Conservation (phyloP, 306 rosid species). For the Pterocarpus macrocarpus region DNA sequence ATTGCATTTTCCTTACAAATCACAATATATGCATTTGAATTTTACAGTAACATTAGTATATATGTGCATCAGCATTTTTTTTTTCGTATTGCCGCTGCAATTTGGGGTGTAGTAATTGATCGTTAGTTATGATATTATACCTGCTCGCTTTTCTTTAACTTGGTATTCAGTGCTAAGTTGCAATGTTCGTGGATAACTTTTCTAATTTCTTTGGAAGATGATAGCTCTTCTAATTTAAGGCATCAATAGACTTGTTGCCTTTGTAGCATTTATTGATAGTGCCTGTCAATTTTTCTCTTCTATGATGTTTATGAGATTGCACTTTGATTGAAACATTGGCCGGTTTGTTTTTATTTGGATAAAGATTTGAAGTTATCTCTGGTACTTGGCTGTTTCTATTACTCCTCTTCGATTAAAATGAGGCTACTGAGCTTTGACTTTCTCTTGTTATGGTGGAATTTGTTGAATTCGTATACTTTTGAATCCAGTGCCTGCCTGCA, state of each 20-base stretch:
- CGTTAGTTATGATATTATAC: constrained; percentile 14
- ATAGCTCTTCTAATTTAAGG: neutral
- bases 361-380: constrained; percentile 4
- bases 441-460: constrained; percentile 21
- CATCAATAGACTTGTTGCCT: neutral
- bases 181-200: neutral
- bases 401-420: neutral
- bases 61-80: neutral
- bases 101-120: neutral
- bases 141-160: constrained; percentile 1
- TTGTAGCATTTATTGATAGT: neutral
- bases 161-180: constrained; percentile 3
- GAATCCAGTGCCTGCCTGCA: neutral
- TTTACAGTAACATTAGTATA: constrained; percentile 2
- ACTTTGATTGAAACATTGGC: neutral
- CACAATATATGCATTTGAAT: constrained; percentile 5
- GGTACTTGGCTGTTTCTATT: constrained; percentile 2
- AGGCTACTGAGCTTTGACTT: constrained; percentile 11
- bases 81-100: neutral
- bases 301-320: neutral
- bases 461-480: neutral
- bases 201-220: neutral
- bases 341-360: neutral
- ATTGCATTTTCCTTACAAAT: neutral
- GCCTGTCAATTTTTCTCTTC: neutral